Evolutionary conservation across 495 filamentous ascomycete genomes (phyloP), one percentile per base, ranked within the genome.

Genomic region (Penicillium mononematosum): DNA sequence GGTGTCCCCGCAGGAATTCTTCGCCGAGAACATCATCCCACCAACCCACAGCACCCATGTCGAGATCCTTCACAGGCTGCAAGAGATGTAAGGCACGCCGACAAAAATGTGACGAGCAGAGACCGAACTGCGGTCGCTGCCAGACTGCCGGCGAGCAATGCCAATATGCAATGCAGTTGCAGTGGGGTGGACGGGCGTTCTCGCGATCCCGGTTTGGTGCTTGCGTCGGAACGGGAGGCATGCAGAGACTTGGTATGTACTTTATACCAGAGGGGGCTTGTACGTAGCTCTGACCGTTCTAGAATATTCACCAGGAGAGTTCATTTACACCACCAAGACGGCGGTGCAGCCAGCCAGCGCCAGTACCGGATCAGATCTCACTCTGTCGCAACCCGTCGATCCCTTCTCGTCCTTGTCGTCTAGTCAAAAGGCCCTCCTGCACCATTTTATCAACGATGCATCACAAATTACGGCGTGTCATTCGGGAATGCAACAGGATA

Each of bases 251-350:
- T n/a, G 75, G 75, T 78, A 52, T 45, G 70, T 60, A 22, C 6
- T 45, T 34, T 27, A 39, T n/a, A 5, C 17, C 39, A 22, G 31
- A 14, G 11, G 12, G 16, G 16, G 16, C 27, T 31, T 19, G 24
- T 24, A 16, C 17, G 12, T 51, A 24, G 11, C 14, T 16, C 53
- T 63, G 36, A 58, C 45, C 8, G 2, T 25, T 22, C 2, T 46
- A 78, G 76, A 78, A 63, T 78, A 78, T 57, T 78, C 76, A 4
- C 76, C 76, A 8, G 76, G 76, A 11, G 73, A 79, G 60, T 77
- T 77, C 42, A 75, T 78, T 56, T 78, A 77, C 60, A 77, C 75
- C 43, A 74, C 75, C 32, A 53, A 53, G 25, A 24, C 39, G 27
- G 60, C 74, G 34, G 42, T 54, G n/a, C 53, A 41, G 39, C 29